Conservation (phyloP, 106 monocot genomes). For the Vanilla planifolia region DNA sequence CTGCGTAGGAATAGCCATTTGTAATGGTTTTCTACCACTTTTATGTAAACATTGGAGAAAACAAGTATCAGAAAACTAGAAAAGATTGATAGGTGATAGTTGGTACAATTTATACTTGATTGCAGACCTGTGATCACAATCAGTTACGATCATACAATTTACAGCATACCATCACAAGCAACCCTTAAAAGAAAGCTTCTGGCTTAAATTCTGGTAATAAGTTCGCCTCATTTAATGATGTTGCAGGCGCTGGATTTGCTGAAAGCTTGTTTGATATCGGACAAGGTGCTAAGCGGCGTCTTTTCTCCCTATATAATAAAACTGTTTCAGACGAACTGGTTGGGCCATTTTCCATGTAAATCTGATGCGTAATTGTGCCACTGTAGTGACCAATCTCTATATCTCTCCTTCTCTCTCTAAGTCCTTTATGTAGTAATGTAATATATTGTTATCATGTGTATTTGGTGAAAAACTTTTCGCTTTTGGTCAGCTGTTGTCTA, state of each 20-base stretch:
- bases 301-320: slow-evolving; percentile 14
- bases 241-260: slow-evolving; percentile 32
- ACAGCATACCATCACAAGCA: not conserved
- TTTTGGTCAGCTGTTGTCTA: too few relatives aligned
- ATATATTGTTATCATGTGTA: too few relatives aligned
- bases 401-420: too few relatives aligned
- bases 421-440: too few relatives aligned
- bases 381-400: too few relatives aligned
- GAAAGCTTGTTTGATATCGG: slow-evolving; percentile 21
- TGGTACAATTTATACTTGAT: not conserved
- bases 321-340: slow-evolving; percentile 21
- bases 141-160: not conserved
- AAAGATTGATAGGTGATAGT: not conserved
- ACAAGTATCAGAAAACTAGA: not conserved
- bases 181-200: not conserved
- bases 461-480: too few relatives aligned
- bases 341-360: slow-evolving; percentile 15
- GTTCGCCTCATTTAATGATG: not conserved
- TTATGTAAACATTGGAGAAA: slow-evolving; percentile 1
- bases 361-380: not conserved
- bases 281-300: slow-evolving; percentile 13
- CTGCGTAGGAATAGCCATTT: too few relatives aligned
- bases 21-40: too few relatives aligned
- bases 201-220: not conserved
- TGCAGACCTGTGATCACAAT: not conserved